phyloP scores from a whole-genome alignment of 2,329 filamentous ascomycete species.

The Phoma sp. region DNA sequence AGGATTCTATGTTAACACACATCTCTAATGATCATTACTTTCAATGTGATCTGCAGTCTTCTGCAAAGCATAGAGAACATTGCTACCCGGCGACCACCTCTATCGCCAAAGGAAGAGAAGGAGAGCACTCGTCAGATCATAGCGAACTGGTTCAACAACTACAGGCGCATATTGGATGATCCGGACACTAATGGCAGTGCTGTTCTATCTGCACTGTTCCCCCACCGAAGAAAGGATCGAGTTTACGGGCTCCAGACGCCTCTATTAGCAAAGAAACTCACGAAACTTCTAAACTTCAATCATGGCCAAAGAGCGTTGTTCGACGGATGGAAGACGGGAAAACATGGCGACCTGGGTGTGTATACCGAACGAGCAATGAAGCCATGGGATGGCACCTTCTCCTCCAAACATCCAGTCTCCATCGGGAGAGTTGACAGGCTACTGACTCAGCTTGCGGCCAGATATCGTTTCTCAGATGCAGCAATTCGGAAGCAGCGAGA shows the following conservation, averaged over 20 bases:
- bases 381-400: constrained; percentile 60
- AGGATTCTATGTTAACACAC: neutral
- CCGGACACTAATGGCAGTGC: constrained; percentile 66
- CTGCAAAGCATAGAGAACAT: constrained; percentile 71
- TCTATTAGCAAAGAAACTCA: constrained; percentile 71
- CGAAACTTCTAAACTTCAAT: constrained; percentile 70
- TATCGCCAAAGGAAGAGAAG: constrained; percentile 43
- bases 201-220: constrained; percentile 77
- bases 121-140: constrained; percentile 52
- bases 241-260: constrained; percentile 74
- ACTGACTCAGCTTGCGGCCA: constrained; percentile 72
- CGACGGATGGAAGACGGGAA: constrained; percentile 66
- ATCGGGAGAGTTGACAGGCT: constrained; percentile 76
- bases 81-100: constrained; percentile 50
- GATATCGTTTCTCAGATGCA: constrained; percentile 74
- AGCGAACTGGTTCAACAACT: constrained; percentile 71
- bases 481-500: constrained; percentile 43
- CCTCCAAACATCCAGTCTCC: constrained; percentile 53
- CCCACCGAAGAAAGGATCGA: constrained; percentile 77
- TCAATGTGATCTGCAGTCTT: constrained; percentile 75
- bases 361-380: constrained; percentile 72
- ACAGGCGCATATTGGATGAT: constrained; percentile 66
- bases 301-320: constrained; percentile 68
- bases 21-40: constrained; percentile 68
- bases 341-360: constrained; percentile 71